Evolutionary conservation across 352 stramenopile species (phyloP).

Genomic region (Phytophthora fragariaefolia): DNA sequence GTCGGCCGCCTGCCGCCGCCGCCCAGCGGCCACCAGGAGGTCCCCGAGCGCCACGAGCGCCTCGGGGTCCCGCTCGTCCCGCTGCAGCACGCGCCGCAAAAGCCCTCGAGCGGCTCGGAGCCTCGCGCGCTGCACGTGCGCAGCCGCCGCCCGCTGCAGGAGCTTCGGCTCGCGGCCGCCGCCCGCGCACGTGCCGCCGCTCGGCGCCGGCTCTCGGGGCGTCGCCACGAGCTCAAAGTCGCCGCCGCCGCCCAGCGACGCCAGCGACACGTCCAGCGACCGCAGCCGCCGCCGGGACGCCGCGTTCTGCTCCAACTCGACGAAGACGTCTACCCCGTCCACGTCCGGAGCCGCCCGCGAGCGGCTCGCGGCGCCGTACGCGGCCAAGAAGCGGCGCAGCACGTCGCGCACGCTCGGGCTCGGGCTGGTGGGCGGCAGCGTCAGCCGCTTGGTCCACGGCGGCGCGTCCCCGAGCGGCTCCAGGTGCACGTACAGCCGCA

Average conservation of each 20-base stretch:
- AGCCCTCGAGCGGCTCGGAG: conserved; percentile 56
- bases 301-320: conserved; percentile 44
- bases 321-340: conserved; percentile 46
- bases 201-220: conserved; percentile 25
- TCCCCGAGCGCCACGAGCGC: conserved; percentile 61
- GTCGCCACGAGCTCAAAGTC: conserved; percentile 51
- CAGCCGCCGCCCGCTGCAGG: conserved; percentile 46
- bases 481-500: conserved; percentile 78
- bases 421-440: conserved; percentile 25
- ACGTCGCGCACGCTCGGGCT: conserved; percentile 49
- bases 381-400: conserved; percentile 43
- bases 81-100: conserved; percentile 53
- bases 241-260: conserved; percentile 9
- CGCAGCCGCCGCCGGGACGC: conserved; percentile 26
- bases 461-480: conserved; percentile 38
- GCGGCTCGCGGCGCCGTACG: conserved; percentile 55
- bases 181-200: too few species aligned
- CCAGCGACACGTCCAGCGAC: conserved; percentile 32
- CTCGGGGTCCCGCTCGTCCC: conserved; percentile 49
- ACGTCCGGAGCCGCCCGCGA: conserved; percentile 27
- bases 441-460: conserved; percentile 66
- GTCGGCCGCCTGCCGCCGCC: conserved; percentile 43
- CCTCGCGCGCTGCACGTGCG: conserved; percentile 56
- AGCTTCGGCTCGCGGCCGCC: conserved; percentile 34
- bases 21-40: conserved; percentile 54